Evolutionary conservation across 1,284 basidiomycete genomes (phyloP), one percentile per base, ranked within the genome.

Genomic region (Bjerkandera adusta): DNA sequence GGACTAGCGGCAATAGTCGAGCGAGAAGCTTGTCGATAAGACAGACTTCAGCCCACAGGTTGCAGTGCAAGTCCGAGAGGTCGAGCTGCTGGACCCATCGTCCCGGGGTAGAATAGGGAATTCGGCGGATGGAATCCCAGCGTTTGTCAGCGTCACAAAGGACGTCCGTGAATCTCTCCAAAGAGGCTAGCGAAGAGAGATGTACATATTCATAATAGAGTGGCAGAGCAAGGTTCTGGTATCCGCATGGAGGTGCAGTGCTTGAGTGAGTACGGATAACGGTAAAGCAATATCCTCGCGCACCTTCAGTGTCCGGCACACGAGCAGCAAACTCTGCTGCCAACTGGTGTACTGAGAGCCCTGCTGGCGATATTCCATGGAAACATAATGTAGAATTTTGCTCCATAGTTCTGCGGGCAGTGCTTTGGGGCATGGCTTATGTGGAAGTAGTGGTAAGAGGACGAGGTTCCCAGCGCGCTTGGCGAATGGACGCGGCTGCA

Each of bases 111-210:
- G 89, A 92, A 60, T 85, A 86, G 0, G 87, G 86, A 57, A 90
- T 90, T 35, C 89, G 76, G 43, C 88, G 79, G 49, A 93, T 82
- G 46, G 89, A 88, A 57, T 91, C 89, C 91, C 91, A 93, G 58
- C 77, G 79, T 56, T 81, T 73, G 54, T 94, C 91, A 15, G 84
- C 83, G 16, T 59, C 55, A 48, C 73, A 66, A 3, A 93, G 71
- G 20, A 70, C 72, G 20, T 67, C 53, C 7, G 79, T 70, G 51
- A 93, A 83, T 37, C 68, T 71, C 45, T 78, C 71, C 24, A 93
- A 68, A 7, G 75, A 67, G 13, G 62, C 48, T 8, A 79, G 57
- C 4, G 69, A 68, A 7, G 63, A 63, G 30, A 90, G 63, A 25
- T 66, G 64, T 12, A 88, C 75, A 27, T 70, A 68, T 13, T 76